These are phyloP conservation scores for Xylaria sp. DNA, from an alignment of 2,329 filamentous ascomycete genomes.

Conservation along the genomic window DNA sequence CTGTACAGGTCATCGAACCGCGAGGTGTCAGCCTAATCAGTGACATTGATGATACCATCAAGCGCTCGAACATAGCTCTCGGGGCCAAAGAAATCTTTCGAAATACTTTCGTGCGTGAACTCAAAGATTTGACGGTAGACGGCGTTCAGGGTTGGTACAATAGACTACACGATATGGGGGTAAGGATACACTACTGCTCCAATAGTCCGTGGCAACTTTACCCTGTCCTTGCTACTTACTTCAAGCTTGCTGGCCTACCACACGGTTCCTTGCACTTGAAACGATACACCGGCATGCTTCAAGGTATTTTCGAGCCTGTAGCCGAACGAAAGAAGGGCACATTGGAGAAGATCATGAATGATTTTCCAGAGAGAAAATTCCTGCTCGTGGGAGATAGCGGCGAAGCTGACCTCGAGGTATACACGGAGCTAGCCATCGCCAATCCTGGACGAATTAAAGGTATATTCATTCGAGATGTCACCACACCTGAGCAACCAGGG, in stretches of 20 bases:
- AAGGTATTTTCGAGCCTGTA: conserved; percentile 97
- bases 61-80: conserved; percentile 88
- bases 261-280: conserved; percentile 94
- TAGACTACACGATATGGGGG: conserved; percentile 79
- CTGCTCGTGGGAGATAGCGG: conserved; percentile 95
- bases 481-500: conserved; percentile 75
- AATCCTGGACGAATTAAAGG: conserved; percentile 86
- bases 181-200: conserved; percentile 96
- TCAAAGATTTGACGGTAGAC: conserved; percentile 82
- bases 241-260: conserved; percentile 82
- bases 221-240: conserved; percentile 87
- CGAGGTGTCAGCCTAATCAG: conserved; percentile 91
- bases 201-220: conserved; percentile 99
- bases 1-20: conserved; percentile 80
- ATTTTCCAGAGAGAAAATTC: conserved; percentile 91
- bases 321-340: conserved; percentile 93
- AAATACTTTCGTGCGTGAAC: conserved; percentile 91
- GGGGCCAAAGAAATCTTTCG: conserved; percentile 95
- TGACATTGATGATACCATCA: conserved; percentile 97
- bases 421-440: conserved; percentile 88
- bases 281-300: conserved; percentile 95
- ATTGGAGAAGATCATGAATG: conserved; percentile 83
- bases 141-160: conserved; percentile 93
- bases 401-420: conserved; percentile 96
- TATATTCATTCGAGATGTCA: conserved; percentile 96